Evolutionary conservation across 2,329 filamentous ascomycete genomes (phyloP).

Genomic region (Orbilia javanica): DNA sequence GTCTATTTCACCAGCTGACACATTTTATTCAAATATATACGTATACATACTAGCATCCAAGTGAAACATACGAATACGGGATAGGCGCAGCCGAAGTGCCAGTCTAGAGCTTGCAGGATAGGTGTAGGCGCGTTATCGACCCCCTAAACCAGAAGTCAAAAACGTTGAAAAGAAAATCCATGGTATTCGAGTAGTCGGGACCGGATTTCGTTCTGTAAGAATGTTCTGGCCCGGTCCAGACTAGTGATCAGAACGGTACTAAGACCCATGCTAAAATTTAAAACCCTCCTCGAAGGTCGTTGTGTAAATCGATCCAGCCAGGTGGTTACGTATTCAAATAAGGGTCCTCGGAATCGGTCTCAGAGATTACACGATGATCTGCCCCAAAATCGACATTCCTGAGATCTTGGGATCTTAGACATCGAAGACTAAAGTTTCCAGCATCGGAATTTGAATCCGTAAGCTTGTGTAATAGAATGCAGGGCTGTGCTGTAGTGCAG

Average conservation of each 20-base stretch:
- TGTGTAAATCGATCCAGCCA: not conserved
- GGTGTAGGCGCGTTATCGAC: not conserved
- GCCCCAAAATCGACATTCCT: not conserved
- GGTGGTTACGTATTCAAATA: not conserved
- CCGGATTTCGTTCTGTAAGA: not conserved
- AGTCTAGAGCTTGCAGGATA: not conserved
- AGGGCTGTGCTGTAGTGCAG: not conserved
- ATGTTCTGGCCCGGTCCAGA: not conserved
- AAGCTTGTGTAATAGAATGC: not conserved
- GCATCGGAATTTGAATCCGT: not conserved
- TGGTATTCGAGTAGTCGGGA: not conserved
- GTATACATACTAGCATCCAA: no score
- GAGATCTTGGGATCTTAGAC: not conserved
- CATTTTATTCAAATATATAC: not conserved
- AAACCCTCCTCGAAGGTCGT: not conserved
- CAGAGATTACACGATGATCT: not conserved
- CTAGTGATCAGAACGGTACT: not conserved
- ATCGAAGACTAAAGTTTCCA: not conserved
- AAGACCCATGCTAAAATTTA: not conserved
- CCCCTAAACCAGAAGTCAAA: not conserved
- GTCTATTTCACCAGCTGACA: not conserved
- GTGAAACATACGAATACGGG: not conserved
- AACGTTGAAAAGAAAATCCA: no score
- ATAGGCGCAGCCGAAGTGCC: not conserved
- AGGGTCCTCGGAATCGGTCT: not conserved